Conservation (phyloP, 345 rosid species). For the Camelina laxa region DNA sequence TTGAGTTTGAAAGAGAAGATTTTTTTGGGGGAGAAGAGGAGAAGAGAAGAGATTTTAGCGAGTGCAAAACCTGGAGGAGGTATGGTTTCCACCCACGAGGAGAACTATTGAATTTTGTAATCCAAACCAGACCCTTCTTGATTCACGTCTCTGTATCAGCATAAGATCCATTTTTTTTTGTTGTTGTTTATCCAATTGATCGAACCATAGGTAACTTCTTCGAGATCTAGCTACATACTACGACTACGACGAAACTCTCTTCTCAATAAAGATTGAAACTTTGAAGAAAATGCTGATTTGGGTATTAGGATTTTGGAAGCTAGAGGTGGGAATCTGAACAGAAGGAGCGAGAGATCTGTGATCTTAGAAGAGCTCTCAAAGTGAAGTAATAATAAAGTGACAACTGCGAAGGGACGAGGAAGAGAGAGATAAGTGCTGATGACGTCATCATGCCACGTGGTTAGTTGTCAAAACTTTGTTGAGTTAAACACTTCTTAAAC, state of each 20-base stretch:
- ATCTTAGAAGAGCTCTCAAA: neutral
- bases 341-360: constrained; percentile 23
- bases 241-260: neutral
- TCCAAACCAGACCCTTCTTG: constrained; percentile 71
- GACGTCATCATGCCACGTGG: constrained; percentile 42
- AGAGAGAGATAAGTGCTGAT: neutral
- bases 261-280: constrained; percentile 31
- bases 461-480: constrained; percentile 8
- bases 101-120: constrained; percentile 71
- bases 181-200: constrained; percentile 7
- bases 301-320: constrained; percentile 19
- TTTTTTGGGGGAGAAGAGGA: neutral
- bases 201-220: constrained; percentile 32
- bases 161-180: constrained; percentile 50
- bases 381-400: constrained; percentile 41
- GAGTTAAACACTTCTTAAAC: neutral
- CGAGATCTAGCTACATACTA: constrained; percentile 35
- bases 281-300: constrained; percentile 31
- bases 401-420: constrained; percentile 25
- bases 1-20: constrained; percentile 41
- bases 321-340: neutral
- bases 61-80: constrained; percentile 97
- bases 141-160: constrained; percentile 52
- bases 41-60: constrained; percentile 52
- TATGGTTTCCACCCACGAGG: constrained; percentile 99